phyloP scores from a whole-genome alignment of 352 stramenopile genomes.

The Pythium aristosporum region DNA sequence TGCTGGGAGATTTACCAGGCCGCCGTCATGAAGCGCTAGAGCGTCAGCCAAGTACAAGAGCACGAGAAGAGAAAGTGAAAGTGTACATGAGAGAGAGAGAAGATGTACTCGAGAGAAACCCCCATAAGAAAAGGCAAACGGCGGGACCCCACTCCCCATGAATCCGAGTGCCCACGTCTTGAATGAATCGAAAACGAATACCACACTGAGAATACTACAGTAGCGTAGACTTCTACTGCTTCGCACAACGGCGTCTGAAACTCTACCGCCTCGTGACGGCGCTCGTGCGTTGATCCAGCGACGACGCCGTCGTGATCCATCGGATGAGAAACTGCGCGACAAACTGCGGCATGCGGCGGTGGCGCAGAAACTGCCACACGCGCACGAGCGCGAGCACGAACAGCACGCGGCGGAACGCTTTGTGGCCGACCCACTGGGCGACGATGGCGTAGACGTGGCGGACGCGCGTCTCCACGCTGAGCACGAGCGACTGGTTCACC shows the following conservation, averaged over 20 bases:
- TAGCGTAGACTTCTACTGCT: too few species aligned
- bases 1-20: conserved; percentile 79
- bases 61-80: not conserved
- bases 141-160: too few species aligned
- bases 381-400: conserved; percentile 48
- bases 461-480: conserved; percentile 39
- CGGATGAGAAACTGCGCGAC: conserved; percentile 60
- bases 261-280: conserved; percentile 8
- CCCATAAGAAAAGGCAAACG: too few species aligned
- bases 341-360: conserved; percentile 52
- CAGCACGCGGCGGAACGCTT: conserved; percentile 48
- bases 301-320: conserved; percentile 56
- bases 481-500: conserved; percentile 44
- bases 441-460: conserved; percentile 39
- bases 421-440: conserved; percentile 45
- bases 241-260: not conserved
- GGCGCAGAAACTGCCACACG: conserved; percentile 52
- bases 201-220: too few species aligned
- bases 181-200: too few species aligned
- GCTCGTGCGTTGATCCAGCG: conserved; percentile 31
- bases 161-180: too few species aligned
- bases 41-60: not conserved
- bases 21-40: conserved; percentile 8
- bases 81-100: not conserved
- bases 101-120: too few species aligned